phyloP scores from a whole-genome alignment of 352 stramenopile genomes.

The Phytophthora pistaciae region DNA sequence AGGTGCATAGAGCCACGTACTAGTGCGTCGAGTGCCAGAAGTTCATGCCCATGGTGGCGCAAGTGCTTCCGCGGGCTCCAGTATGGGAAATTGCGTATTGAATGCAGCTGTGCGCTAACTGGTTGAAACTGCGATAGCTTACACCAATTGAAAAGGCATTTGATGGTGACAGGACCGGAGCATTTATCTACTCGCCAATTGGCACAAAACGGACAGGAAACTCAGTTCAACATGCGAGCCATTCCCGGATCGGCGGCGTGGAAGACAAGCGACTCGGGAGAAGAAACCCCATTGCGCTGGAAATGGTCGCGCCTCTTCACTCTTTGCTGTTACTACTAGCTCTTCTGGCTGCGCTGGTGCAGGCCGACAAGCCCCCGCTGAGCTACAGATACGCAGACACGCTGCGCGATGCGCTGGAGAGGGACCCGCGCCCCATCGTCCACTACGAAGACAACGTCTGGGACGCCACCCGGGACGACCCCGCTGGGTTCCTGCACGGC shows the following conservation, averaged over 20 bases:
- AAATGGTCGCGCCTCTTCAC: conserved; percentile 24
- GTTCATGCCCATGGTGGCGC: conserved; percentile 79
- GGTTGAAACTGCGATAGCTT: conserved; percentile 14
- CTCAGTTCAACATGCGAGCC: conserved; percentile 19
- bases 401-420: conserved; percentile 18
- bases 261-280: conserved; percentile 11
- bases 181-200: conserved; percentile 10
- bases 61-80: neutral
- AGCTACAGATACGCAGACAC: conserved; percentile 33
- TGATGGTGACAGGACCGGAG: conserved; percentile 6
- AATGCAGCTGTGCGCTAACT: neutral
- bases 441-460: conserved; percentile 28
- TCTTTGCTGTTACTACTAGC: conserved; percentile 20
- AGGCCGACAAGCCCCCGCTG: conserved; percentile 25
- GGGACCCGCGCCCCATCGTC: conserved; percentile 22
- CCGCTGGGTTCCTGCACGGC: conserved; percentile 14
- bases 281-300: conserved; percentile 3
- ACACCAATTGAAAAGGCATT: conserved; percentile 11
- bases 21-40: conserved; percentile 94
- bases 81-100: neutral
- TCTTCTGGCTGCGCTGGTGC: conserved; percentile 11
- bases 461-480: conserved; percentile 25
- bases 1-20: conserved; percentile 43
- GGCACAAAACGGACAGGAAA: conserved; percentile 25
- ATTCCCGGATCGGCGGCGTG: conserved; percentile 8